phyloP scores from a whole-genome alignment of 2,329 filamentous ascomycete species.

The Aphanoascus verrucosus region DNA sequence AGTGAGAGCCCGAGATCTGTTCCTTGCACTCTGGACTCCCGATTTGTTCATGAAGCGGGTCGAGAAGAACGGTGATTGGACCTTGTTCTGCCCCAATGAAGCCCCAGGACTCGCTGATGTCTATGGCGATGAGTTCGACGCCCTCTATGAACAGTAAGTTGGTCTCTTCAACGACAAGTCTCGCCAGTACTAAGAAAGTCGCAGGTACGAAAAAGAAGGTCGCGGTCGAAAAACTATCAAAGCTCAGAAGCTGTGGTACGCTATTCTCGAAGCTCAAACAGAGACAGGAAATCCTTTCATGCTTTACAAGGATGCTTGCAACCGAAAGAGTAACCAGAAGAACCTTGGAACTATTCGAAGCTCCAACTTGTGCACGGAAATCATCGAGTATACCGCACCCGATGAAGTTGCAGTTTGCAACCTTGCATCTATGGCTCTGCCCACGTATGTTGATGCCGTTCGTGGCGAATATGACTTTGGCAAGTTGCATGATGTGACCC shows the following conservation, averaged over 20 bases:
- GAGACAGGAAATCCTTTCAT: slow-evolving; percentile 99
- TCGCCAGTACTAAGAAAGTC: slow-evolving; percentile 9
- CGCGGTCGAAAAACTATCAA: slow-evolving; percentile 84
- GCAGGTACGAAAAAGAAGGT: slow-evolving; percentile 73
- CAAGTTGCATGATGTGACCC: slow-evolving; percentile 88
- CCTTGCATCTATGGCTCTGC: slow-evolving; percentile 84
- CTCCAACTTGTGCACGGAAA: slow-evolving; percentile 98
- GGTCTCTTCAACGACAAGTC: background rate
- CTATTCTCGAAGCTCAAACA: slow-evolving; percentile 93
- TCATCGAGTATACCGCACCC: slow-evolving; percentile 91
- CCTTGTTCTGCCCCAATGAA: slow-evolving; percentile 95
- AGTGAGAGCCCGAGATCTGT: slow-evolving; percentile 88
- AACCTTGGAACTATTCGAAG: slow-evolving; percentile 96
- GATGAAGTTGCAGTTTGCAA: slow-evolving; percentile 99
- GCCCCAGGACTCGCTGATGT: slow-evolving; percentile 90
- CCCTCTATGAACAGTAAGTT: slow-evolving; percentile 60
- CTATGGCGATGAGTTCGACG: slow-evolving; percentile 95
- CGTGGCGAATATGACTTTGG: slow-evolving; percentile 85
- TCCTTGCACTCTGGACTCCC: slow-evolving; percentile 96
- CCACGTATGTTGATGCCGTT: slow-evolving; percentile 78
- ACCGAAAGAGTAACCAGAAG: slow-evolving; percentile 99
- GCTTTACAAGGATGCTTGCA: slow-evolving; percentile 98
- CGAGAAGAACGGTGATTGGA: slow-evolving; percentile 93
- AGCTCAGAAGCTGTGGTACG: slow-evolving; percentile 99
- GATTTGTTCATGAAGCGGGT: slow-evolving; percentile 99